Conservation (phyloP, 169 alveolate species). For the Plasmodium yoelii region DNA sequence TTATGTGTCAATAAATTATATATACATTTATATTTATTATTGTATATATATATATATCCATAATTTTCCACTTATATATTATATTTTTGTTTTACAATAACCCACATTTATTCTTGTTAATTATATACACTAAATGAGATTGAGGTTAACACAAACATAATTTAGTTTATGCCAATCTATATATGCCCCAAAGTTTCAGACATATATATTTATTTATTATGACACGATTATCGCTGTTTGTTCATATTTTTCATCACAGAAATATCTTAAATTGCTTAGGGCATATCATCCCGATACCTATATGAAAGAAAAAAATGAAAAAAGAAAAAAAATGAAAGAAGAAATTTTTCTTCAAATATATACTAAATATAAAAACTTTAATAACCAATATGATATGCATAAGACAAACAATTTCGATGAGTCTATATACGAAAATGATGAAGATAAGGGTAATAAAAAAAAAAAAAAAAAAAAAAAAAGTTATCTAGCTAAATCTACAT, state of each 20-base stretch:
- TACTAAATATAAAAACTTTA: conserved; percentile 24
- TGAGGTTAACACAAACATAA: background rate
- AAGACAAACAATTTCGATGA: conserved; percentile 35
- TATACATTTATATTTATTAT: no score
- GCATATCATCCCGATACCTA: conserved; percentile 44
- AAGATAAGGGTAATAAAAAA: conserved; percentile 42
- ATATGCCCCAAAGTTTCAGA: no score
- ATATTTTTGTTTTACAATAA: background rate
- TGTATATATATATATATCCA: background rate
- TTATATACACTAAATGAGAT: no score
- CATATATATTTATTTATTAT: no score
- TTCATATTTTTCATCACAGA: conserved; percentile 1
- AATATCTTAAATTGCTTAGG: conserved; percentile 40
- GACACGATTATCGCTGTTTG: no score
- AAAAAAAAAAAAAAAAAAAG: conserved; percentile 30
- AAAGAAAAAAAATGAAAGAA: conserved; percentile 42
- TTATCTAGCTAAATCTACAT: background rate
- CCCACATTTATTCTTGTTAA: no score
- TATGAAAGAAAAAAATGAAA: conserved; percentile 50
- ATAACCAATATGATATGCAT: conserved; percentile 12
- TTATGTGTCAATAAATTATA: background rate
- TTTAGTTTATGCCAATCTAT: background rate
- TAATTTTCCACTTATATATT: background rate
- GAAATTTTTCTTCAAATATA: conserved; percentile 42
- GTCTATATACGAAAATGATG: conserved; percentile 37